Conservation (phyloP, 169 alveolate genomes). For the Blepharisma undulans region DNA sequence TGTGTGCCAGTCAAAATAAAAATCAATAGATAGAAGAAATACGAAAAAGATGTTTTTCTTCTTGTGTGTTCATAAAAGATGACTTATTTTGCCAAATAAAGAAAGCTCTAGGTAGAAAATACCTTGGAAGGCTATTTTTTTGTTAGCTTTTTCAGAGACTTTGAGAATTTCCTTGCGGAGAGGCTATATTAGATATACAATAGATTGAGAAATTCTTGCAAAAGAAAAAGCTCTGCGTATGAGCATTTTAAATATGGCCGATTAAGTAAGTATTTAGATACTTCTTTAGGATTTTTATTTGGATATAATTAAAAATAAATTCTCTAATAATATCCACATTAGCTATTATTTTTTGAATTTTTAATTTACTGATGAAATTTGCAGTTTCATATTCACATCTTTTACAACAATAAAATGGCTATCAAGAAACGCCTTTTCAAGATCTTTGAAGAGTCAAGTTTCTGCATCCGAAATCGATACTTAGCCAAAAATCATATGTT, state of each 20-base stretch:
- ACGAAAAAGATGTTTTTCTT: background rate
- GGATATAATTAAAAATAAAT: too few relatives aligned
- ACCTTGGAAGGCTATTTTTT: background rate
- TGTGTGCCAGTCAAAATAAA: background rate
- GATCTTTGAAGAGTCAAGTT: slow-evolving; percentile 17
- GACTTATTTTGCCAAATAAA: background rate
- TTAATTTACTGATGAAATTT: background rate
- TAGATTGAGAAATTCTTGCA: background rate
- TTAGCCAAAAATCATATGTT: background rate
- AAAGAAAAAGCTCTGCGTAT: background rate
- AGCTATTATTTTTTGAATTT: too few relatives aligned
- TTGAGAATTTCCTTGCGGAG: background rate
- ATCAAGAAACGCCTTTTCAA: background rate
- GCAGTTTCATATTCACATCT: background rate
- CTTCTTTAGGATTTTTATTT: too few relatives aligned
- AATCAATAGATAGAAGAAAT: background rate
- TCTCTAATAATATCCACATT: background rate
- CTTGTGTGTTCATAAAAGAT: background rate
- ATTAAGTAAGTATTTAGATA: too few relatives aligned
- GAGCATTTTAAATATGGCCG: background rate
- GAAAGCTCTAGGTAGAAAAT: background rate
- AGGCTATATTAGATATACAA: background rate
- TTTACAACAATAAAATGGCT: background rate
- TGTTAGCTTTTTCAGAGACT: background rate
- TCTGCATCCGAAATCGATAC: background rate